Evolutionary conservation across 2,329 filamentous ascomycete species (phyloP), one percentile per base, ranked within the genome.

Genomic region (Botrytis squamosa): DNA sequence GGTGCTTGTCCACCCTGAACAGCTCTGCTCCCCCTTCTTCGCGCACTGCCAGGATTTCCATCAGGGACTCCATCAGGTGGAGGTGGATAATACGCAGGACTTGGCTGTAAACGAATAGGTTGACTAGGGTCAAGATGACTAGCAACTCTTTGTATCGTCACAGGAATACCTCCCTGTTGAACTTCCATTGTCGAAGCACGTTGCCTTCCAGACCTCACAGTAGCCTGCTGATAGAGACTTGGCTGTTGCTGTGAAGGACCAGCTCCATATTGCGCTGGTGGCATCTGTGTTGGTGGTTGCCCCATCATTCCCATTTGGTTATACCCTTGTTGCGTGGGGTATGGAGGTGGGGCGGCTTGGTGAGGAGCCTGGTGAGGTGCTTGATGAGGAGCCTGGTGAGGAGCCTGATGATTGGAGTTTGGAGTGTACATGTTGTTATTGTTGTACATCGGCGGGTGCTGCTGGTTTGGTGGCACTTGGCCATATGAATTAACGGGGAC

Each of bases 151-250:
- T 99, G 96, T 74, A 99, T 93, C 4, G 95, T 91, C 22, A 93
- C 91, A 8, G 96, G 96, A 74, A 99, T 97, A 3, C 95, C 95
- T 76, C 92, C 95, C 80, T 95, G 92, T 80, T 97, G 93, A 81
- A 96, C 93, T 80, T 98, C 96, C 92, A 98, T 97, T 5, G 96
- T 99, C 63, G 95, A 96, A 59, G 96, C 95, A 75, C 96, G 90
- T 83, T 97, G 95, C 71, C 96, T 90, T 63, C 92, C 92, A 64
- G 91, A 91, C 77, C 94, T 89, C 78, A 93, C 89, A 70, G 90
- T 92, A 74, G 92, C 90, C 84, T 95, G 93, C 64, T 89, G 87
- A 78, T 92, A 93, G 57, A 92, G 85, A 78, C 88, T 92, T 76
- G 94, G 93, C 76, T 84, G 85, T 62, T 85, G 84, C 76, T 89